Conservation (phyloP, 805 yeast species). For the Candida ovalis region DNA sequence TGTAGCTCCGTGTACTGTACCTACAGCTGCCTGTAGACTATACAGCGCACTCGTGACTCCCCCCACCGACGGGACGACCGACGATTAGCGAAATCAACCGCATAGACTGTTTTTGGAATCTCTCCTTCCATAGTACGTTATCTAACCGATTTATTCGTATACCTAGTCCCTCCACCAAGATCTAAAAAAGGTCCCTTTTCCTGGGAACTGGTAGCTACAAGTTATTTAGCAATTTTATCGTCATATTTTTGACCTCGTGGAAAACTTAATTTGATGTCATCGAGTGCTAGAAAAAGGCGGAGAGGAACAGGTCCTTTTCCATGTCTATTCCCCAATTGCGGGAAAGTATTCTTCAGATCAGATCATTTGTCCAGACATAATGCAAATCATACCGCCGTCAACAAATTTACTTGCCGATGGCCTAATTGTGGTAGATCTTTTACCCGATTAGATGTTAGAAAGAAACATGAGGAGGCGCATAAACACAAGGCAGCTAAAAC, state of each 20-base stretch:
- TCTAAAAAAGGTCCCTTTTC: background rate
- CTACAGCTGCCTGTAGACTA: no score
- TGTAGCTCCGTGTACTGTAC: no score
- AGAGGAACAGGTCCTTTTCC: background rate
- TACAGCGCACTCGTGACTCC: no score
- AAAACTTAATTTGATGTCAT: background rate
- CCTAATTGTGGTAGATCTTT: slow-evolving; percentile 50
- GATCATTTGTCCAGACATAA: slow-evolving; percentile 59
- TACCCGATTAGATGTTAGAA: slow-evolving; percentile 49
- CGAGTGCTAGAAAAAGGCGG: background rate
- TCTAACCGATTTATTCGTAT: no score
- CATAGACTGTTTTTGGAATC: no score
- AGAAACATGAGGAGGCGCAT: slow-evolving; percentile 40
- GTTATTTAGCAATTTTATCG: no score
- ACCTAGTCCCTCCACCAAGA: slow-evolving; percentile 11
- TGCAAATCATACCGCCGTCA: slow-evolving; percentile 43
- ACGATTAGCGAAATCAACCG: no score
- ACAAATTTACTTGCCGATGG: slow-evolving; percentile 43
- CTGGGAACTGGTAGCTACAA: no score
- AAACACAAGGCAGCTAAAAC: slow-evolving; percentile 10
- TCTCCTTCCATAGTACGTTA: no score
- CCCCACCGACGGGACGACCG: no score
- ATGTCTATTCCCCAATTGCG: background rate
- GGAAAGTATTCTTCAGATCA: slow-evolving; percentile 49
- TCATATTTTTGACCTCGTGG: background rate